A percentile compares a stretch with the other conserved stretches of the same genome.
These are phyloP conservation scores for Yamadazyma philogaea DNA, from an alignment of 805 yeast species.

Conservation along the genomic window DNA sequence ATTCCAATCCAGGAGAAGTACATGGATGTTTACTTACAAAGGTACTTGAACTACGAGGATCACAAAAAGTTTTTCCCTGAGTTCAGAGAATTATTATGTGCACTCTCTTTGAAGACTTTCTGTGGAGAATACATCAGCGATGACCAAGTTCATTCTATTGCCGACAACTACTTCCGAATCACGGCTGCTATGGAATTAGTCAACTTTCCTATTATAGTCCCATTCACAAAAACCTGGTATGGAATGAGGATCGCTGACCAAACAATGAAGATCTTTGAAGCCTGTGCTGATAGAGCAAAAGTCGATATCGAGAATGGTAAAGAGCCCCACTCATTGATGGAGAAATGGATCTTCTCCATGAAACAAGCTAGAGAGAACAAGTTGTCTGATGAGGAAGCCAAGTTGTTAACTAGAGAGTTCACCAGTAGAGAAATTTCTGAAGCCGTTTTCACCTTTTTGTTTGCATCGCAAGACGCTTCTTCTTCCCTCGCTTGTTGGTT, in stretches of 20 bases:
- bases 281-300: constrained; percentile 86
- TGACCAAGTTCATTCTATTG: constrained; percentile 80
- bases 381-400: constrained; percentile 50
- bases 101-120: constrained; percentile 86
- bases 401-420: constrained; percentile 73
- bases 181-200: constrained; percentile 97
- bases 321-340: constrained; percentile 84
- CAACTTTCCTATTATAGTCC: constrained; percentile 94
- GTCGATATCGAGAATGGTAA: constrained; percentile 67
- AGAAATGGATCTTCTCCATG: constrained; percentile 91
- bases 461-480: constrained; percentile 98
- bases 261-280: constrained; percentile 88
- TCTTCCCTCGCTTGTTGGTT: constrained; percentile 97
- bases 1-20: constrained; percentile 80
- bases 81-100: constrained; percentile 95
- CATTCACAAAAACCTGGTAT: constrained; percentile 97
- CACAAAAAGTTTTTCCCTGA: constrained; percentile 83
- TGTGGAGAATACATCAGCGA: constrained; percentile 95
- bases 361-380: constrained; percentile 59
- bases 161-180: constrained; percentile 87
- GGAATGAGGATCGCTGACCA: constrained; percentile 91
- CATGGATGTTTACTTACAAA: constrained; percentile 77
- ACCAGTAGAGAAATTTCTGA: constrained; percentile 90
- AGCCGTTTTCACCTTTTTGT: constrained; percentile 92
- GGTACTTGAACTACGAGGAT: constrained; percentile 60